Percentiles rank a stretch among this genome's conserved stretches.
Evolutionary conservation across 2,329 filamentous ascomycete genomes (phyloP).

Genomic region (Alternaria sp.): DNA sequence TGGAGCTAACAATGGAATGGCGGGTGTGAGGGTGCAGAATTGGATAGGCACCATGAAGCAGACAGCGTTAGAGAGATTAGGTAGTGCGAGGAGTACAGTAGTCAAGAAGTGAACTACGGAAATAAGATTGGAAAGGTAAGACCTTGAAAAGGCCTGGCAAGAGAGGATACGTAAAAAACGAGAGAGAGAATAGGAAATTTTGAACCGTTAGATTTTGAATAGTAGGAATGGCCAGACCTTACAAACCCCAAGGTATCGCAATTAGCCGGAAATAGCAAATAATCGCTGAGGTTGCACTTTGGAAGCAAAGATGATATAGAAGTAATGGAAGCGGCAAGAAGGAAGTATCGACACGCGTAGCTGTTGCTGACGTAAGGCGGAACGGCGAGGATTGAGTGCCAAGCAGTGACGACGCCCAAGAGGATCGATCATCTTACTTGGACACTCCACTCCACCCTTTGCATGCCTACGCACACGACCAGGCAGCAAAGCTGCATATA

Average conservation of each 20-base stretch:
- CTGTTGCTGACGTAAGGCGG: background rate
- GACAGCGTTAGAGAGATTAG: background rate
- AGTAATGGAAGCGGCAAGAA: background rate
- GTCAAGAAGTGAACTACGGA: background rate
- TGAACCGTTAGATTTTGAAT: background rate
- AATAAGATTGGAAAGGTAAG: background rate
- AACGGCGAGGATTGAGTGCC: background rate
- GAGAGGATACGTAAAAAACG: background rate
- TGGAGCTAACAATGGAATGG: background rate
- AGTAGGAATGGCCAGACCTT: background rate
- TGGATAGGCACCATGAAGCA: background rate
- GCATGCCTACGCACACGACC: constrained; percentile 23
- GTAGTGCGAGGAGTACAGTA: background rate
- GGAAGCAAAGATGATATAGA: background rate
- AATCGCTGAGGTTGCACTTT: background rate
- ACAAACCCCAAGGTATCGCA: background rate
- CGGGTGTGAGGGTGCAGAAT: background rate
- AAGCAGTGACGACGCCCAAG: constrained; percentile 13
- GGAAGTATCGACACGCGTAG: background rate
- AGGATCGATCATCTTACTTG: constrained; percentile 14
- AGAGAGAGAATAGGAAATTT: background rate
- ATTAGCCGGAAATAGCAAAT: background rate
- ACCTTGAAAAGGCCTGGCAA: background rate
- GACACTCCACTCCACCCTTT: constrained; percentile 28
- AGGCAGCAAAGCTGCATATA: constrained; percentile 27